Conservation (phyloP, 345 rosid genomes). For the Noccaea bulbosa region DNA sequence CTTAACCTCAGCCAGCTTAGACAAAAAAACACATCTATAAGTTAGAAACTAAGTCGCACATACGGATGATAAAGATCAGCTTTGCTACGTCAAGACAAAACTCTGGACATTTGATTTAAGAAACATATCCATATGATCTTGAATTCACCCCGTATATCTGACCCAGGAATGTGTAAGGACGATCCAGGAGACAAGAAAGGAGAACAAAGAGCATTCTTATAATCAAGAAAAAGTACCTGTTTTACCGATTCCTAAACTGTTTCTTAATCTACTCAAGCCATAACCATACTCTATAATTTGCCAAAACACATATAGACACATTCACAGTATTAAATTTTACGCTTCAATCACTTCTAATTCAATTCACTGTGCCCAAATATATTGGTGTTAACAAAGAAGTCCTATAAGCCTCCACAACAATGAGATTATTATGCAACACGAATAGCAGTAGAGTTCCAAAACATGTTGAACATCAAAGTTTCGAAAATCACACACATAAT, state of each 20-base stretch:
- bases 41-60: constrained; percentile 5
- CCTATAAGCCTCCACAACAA: neutral
- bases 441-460: neutral
- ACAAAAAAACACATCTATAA: constrained; percentile 9
- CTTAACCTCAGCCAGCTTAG: constrained; percentile 65
- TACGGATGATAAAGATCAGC: neutral
- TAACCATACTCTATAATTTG: neutral
- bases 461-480: neutral
- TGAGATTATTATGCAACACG: neutral
- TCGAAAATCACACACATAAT: neutral
- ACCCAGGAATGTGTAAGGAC: neutral
- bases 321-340: neutral
- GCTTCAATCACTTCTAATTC: neutral
- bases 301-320: neutral
- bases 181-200: neutral
- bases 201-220: neutral
- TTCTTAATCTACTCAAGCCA: neutral
- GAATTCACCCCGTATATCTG: neutral
- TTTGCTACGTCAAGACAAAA: constrained; percentile 6
- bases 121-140: neutral
- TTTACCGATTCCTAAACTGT: neutral
- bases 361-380: neutral
- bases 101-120: neutral
- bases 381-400: neutral
- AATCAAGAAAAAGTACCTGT: neutral